These are phyloP conservation scores for Colletotrichum siamense DNA, from an alignment of 2,329 filamentous ascomycete genomes.

Conservation along the genomic window DNA sequence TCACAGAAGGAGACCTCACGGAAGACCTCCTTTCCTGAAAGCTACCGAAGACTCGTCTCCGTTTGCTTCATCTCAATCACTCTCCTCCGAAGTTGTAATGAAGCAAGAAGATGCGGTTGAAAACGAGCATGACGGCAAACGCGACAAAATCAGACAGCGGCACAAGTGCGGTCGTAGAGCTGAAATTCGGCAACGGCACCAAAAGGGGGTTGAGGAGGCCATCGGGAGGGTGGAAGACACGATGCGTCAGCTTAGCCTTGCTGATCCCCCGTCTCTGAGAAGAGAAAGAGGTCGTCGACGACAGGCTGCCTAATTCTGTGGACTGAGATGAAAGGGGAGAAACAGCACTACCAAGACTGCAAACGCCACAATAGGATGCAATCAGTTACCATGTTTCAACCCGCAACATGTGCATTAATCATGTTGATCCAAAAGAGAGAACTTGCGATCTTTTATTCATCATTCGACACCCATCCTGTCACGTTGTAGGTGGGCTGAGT, in stretches of 20 bases:
- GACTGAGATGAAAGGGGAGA: background rate
- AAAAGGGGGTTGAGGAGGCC: background rate
- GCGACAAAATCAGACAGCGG: background rate
- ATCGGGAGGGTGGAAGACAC: background rate
- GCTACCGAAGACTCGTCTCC: rapidly evolving
- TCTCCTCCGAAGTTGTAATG: background rate
- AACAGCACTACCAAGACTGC: background rate
- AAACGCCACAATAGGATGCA: background rate
- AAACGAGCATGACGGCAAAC: background rate
- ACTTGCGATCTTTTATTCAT: rapidly evolving
- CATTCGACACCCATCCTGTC: background rate
- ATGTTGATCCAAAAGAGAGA: background rate
- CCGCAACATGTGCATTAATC: background rate
- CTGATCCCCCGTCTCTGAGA: background rate
- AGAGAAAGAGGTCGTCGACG: background rate
- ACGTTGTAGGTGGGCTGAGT: background rate
- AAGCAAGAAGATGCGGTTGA: background rate
- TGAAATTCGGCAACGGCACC: background rate
- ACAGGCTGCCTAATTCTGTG: background rate
- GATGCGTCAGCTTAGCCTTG: background rate
- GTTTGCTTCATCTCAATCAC: background rate
- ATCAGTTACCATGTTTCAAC: background rate
- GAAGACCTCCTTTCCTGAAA: background rate
- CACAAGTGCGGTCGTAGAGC: background rate
- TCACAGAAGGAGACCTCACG: background rate